Evolutionary conservation across 257 asterid species (phyloP).

Genomic region (Solanum verrucosum): DNA sequence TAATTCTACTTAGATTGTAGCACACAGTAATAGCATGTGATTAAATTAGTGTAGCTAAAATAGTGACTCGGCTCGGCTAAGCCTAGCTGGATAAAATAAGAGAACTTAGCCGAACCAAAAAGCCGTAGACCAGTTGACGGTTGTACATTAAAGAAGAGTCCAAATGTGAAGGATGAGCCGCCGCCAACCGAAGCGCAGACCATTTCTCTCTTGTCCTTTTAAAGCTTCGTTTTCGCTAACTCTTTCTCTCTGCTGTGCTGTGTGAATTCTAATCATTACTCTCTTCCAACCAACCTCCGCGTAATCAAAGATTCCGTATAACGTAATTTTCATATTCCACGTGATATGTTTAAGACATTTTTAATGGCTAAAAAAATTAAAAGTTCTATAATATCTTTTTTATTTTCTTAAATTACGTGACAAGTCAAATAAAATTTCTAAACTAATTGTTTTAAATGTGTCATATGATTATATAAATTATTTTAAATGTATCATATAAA

Average conservation of each 20-base stretch:
- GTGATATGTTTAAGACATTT: too few species aligned
- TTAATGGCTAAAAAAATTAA: too few species aligned
- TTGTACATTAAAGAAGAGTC: background rate
- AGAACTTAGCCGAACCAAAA: background rate
- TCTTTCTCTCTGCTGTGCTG: background rate
- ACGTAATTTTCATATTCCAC: too few species aligned
- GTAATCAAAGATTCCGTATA: background rate
- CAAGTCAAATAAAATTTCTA: too few species aligned
- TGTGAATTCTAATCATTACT: background rate
- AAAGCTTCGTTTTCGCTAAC: background rate
- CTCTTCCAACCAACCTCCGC: background rate
- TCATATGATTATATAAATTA: too few species aligned
- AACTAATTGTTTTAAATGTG: too few species aligned
- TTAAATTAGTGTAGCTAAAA: background rate
- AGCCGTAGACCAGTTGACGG: background rate
- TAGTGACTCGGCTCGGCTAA: background rate
- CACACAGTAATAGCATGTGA: background rate
- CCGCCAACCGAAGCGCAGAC: background rate
- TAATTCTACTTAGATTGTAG: background rate
- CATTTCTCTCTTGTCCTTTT: background rate
- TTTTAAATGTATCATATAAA: too few species aligned
- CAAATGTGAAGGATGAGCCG: background rate
- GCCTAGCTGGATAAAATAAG: background rate
- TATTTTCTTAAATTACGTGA: too few species aligned
- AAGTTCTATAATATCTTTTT: too few species aligned